Base-by-base conservation (phyloP, 2,329 filamentous ascomycete genomes). In the Sporothrix schenckii region DNA sequence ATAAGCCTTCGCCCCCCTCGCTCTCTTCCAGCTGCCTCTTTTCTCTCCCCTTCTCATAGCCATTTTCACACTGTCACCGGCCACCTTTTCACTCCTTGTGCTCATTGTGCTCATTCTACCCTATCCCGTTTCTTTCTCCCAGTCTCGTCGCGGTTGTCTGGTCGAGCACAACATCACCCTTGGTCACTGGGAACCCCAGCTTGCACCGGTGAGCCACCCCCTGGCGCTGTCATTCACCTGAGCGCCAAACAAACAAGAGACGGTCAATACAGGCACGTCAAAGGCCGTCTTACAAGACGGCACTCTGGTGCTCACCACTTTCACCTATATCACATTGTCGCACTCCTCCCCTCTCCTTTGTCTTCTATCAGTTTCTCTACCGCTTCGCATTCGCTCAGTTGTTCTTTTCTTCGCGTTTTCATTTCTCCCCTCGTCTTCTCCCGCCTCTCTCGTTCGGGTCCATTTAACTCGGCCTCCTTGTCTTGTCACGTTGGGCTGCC, bases 1-100 rank as follows among this genome's bases (percentile, higher is more conserved):
- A 71, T 71, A 69, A 71, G 63, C 52, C 47, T 39, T 41, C 53
- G 34, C 30, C 53, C 69, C 65, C 53, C 69, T 54, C 69, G 68
- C 58, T 68, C 56, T 63, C 47, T 19, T 69, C 67, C 30, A 14
- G 34, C 50, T 56, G 30, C 6, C 34, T 41, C 30, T 52, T 27
- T 56, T 56, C 44, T 66, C 41, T 60, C 53, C 34, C 27, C 49
- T 30, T 65, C 39, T 39, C 30, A 47, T 27, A 34, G 6, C 49
- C 65, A 27, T 24, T n/a, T 34, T 27, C 16, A 63, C 60, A 49
- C 19, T 11, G 6, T 41, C 63, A 10, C 47, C 27, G 44, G 44
- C 63, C 63, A 66, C 47, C 63, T 66, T 34, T 34, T 52, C 63
- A 50, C 58, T 27, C 58, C 27, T 63, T 47, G 58, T 63, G 21